Conservation (phyloP, 1,139 yeast genomes). For the Candida neerlandica region DNA sequence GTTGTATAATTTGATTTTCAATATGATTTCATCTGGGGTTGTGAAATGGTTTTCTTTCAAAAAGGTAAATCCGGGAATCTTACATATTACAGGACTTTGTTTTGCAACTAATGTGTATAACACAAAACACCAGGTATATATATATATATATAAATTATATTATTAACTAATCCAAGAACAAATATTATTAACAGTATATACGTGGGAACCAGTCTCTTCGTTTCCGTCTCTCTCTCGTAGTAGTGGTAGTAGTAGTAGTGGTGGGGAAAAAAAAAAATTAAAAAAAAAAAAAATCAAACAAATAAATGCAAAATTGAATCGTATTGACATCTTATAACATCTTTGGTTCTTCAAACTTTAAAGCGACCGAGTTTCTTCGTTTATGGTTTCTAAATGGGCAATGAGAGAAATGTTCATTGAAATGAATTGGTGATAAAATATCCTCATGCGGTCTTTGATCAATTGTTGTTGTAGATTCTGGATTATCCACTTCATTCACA, state of each 20-base stretch:
- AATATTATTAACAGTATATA: background rate
- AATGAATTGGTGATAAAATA: background rate
- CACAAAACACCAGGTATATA: too few relatives aligned
- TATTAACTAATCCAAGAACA: background rate
- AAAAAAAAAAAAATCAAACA: background rate
- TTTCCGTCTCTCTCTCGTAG: too few relatives aligned
- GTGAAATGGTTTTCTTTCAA: too few relatives aligned
- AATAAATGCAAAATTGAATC: background rate
- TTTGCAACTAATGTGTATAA: too few relatives aligned
- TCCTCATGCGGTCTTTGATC: background rate
- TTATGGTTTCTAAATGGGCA: conserved; percentile 10
- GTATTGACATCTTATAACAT: background rate
- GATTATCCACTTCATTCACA: background rate
- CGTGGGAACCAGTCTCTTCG: background rate
- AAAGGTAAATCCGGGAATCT: too few relatives aligned
- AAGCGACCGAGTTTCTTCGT: conserved; percentile 7
- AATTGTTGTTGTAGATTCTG: background rate
- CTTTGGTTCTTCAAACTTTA: conserved; percentile 7
- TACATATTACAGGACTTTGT: too few relatives aligned
- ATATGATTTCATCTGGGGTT: too few relatives aligned
- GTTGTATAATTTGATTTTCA: too few relatives aligned
- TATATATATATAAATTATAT: too few relatives aligned
- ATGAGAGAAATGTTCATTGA: conserved; percentile 5
- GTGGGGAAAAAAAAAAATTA: too few relatives aligned
- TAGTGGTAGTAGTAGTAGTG: too few relatives aligned